These are phyloP conservation scores for Stereum hirsutum DNA, from an alignment of 1,284 basidiomycete genomes.

Conservation along the genomic window DNA sequence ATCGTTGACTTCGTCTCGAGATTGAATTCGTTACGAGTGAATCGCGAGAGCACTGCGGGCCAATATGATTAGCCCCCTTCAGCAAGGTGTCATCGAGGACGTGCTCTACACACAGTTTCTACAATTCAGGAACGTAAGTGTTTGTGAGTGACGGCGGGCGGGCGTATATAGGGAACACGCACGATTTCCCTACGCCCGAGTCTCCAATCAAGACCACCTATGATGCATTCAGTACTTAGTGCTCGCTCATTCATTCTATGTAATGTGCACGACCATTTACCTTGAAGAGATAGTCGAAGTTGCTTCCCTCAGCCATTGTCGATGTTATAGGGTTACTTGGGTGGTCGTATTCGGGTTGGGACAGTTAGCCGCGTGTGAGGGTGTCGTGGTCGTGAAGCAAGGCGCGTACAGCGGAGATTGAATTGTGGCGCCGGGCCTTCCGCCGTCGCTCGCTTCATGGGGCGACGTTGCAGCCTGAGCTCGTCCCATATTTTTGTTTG, in stretches of 20 bases:
- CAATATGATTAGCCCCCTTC: slow-evolving; percentile 1
- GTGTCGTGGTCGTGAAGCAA: background rate
- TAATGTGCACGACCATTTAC: slow-evolving; percentile 29
- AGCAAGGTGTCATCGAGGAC: background rate
- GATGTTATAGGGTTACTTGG: background rate
- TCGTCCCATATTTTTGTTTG: too few relatives aligned
- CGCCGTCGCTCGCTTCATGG: background rate
- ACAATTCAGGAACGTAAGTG: background rate
- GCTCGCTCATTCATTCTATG: too few relatives aligned
- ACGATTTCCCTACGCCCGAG: slow-evolving; percentile 98
- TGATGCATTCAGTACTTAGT: too few relatives aligned
- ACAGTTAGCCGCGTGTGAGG: background rate
- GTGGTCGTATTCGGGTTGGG: background rate
- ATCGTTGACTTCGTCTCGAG: slow-evolving; percentile 98
- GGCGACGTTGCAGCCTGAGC: background rate
- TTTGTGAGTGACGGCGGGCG: background rate
- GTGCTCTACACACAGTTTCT: slow-evolving; percentile 24
- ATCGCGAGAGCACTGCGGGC: slow-evolving; percentile 74
- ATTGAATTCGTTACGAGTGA: slow-evolving; percentile 99
- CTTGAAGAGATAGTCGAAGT: slow-evolving; percentile 95
- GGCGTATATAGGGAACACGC: slow-evolving; percentile 26
- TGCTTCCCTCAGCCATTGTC: slow-evolving; percentile 78
- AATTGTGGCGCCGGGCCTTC: slow-evolving; percentile 1
- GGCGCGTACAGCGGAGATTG: background rate
- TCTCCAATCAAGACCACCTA: slow-evolving; percentile 98